Evolutionary conservation across 2,329 filamentous ascomycete species (phyloP).

Genomic region (Setomelanomma holmii): DNA sequence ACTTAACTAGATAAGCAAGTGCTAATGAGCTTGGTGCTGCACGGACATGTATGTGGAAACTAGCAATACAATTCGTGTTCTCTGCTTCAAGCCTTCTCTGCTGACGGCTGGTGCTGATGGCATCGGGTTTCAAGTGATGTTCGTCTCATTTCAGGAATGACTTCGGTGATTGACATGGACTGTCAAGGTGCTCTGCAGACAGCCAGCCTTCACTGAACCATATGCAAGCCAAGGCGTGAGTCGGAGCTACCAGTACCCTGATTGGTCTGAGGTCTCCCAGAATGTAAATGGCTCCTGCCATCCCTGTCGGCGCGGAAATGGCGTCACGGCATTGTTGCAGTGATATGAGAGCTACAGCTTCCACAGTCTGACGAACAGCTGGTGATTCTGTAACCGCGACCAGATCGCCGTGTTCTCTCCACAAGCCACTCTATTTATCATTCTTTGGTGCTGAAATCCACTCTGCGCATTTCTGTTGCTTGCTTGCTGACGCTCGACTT

Average conservation of each 20-base stretch:
- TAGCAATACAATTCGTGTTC: too few relatives aligned
- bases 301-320: background rate
- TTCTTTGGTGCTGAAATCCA: background rate
- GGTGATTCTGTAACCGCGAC: too few relatives aligned
- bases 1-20: background rate
- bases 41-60: background rate
- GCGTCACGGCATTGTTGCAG: background rate
- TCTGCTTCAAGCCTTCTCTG: too few relatives aligned
- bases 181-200: background rate
- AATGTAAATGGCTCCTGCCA: background rate
- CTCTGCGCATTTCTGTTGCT: background rate
- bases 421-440: background rate
- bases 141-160: too few relatives aligned
- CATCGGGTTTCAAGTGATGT: too few relatives aligned
- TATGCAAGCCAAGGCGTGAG: background rate
- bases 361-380: background rate
- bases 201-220: background rate
- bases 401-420: too few relatives aligned
- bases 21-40: background rate
- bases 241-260: background rate
- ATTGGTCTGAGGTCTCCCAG: background rate
- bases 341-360: background rate
- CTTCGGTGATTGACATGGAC: too few relatives aligned
- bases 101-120: too few relatives aligned
- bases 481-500: slow-evolving; percentile 3